Evolutionary conservation across 495 filamentous ascomycete genomes (phyloP), one percentile per base, ranked within the genome.

Genomic region (Massariosphaeria phaeospora): DNA sequence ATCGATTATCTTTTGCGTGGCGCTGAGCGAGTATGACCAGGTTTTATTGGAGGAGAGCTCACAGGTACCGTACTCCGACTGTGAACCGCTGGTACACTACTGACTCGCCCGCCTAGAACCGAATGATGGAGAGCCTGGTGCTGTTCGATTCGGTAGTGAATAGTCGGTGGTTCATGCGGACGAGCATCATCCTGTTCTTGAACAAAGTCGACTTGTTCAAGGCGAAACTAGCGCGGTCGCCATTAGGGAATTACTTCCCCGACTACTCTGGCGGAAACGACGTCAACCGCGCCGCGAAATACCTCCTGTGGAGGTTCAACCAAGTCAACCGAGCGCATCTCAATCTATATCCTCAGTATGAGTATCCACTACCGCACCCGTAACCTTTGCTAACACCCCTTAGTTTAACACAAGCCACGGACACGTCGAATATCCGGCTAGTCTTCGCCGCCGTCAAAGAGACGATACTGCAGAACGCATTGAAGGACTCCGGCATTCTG

Each of bases 111-210:
- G 40, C 23, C 2, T 59, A 95, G 87, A 98, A 98, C 66, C 91
- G 94, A 43, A 96, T 97, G 93, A 95, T 96, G 88, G 93, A 97
- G 70, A 93, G 87, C 64, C 69, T 98, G 26, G 83, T 97, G 31
- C 80, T 98, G n/a, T 98, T 98, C 69, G 94, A 97, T 72, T 96
- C 91, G 7, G 93, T 98, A 3, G 93, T 98, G 59, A 98, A 98
- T 71, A 96, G 91, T 52, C 79, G 93, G 63, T 98, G 94, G 94
- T 98, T 98, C 71, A 91, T 96, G 84, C 79, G 93, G 54, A 96
- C 93, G 21, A 96, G 89, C 70, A 98, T 98, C 68, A 96, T 97
- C 67, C 78, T 98, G 23, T 97, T 97, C 75, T 76, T 98, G 44
- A 96, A 96, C 74, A 98, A 98, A 71, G 94, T 98, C 48, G 94